Evolutionary conservation across 2,329 filamentous ascomycete species (phyloP).

Genomic region (Lachnellula arida): DNA sequence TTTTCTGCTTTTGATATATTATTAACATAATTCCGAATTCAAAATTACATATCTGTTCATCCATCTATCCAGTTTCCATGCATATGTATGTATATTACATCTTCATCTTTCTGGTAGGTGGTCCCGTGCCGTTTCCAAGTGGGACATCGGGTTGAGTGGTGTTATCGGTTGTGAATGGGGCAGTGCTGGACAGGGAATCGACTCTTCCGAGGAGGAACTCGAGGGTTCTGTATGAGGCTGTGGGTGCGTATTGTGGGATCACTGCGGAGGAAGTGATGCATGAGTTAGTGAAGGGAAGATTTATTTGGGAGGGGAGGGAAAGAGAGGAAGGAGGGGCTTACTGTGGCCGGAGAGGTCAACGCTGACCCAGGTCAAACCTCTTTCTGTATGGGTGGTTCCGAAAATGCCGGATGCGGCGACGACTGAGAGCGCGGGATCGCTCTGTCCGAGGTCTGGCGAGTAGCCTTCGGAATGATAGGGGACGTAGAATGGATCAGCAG

Average conservation of each 20-base stretch:
- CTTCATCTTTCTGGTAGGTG: constrained; percentile 5
- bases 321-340: constrained; percentile 27
- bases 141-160: constrained; percentile 13
- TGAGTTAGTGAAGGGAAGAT: background rate
- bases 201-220: constrained; percentile 73
- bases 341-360: constrained; percentile 62
- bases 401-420: constrained; percentile 64
- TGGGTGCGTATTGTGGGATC: constrained; percentile 61
- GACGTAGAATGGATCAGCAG: constrained; percentile 29
- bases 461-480: constrained; percentile 44
- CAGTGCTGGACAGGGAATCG: constrained; percentile 43
- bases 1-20: too few relatives aligned
- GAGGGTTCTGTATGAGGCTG: constrained; percentile 64
- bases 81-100: background rate
- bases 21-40: background rate
- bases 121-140: constrained; percentile 16
- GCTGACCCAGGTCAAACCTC: constrained; percentile 67
- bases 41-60: background rate
- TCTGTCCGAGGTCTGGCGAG: constrained; percentile 21
- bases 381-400: constrained; percentile 67
- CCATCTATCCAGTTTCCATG: too few relatives aligned
- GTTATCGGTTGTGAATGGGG: constrained; percentile 34
- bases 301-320: background rate
- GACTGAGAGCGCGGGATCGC: constrained; percentile 62
- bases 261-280: constrained; percentile 13